These are phyloP conservation scores for Hyaloscypha bicolor DNA, from an alignment of 495 filamentous ascomycete species.

Conservation along the genomic window DNA sequence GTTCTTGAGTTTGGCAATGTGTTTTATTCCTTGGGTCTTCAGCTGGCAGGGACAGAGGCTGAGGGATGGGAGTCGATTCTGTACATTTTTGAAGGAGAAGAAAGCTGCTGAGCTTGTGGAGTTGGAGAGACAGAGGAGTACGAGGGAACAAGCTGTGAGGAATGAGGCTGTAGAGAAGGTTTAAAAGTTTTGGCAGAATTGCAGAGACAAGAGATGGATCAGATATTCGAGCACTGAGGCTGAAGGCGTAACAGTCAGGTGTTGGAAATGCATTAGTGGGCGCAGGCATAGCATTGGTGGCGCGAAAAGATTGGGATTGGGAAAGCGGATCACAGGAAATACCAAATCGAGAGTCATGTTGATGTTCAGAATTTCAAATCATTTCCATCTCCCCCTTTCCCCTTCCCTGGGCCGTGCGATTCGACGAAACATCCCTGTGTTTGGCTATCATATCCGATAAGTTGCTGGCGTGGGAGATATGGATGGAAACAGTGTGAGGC, in stretches of 20 bases:
- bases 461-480: too few species aligned
- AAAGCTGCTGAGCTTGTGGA: constrained; percentile 26
- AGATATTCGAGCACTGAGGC: too few species aligned
- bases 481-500: too few species aligned
- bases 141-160: background rate
- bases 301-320: background rate
- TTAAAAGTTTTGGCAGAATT: background rate
- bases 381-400: too few species aligned
- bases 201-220: too few species aligned
- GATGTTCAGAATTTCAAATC: too few species aligned
- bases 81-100: constrained; percentile 29
- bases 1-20: constrained; percentile 60
- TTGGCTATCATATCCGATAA: too few species aligned
- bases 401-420: too few species aligned
- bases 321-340: background rate
- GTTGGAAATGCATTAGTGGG: background rate
- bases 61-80: constrained; percentile 35
- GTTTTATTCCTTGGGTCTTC: constrained; percentile 60
- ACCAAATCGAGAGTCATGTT: too few species aligned
- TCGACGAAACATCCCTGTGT: too few species aligned
- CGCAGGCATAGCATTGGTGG: background rate
- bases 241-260: too few species aligned
- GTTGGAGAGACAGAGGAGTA: constrained; percentile 16
- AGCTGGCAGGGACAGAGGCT: constrained; percentile 51
- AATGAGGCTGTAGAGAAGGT: background rate